phyloP scores from a whole-genome alignment of 371 early-diverging fungal species.

The Circinella umbellata region DNA sequence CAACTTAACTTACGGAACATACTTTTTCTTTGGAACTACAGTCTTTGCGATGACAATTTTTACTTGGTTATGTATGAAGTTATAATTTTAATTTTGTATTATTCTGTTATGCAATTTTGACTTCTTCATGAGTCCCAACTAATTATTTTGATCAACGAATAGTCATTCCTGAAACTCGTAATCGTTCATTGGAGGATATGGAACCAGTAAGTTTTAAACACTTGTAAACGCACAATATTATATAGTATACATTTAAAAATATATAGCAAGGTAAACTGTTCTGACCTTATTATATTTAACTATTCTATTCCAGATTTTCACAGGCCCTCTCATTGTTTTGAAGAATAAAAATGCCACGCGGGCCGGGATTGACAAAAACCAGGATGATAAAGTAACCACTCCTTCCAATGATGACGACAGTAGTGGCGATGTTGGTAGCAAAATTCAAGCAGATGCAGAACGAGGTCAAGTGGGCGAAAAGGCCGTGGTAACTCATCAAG shows the following conservation, averaged over 20 bases:
- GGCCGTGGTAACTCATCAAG: background rate
- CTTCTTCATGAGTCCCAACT: no score
- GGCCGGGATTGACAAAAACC: background rate
- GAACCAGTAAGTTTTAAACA: constrained; percentile 17
- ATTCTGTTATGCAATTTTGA: no score
- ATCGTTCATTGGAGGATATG: constrained; percentile 66
- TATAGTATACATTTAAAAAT: background rate
- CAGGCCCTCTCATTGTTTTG: constrained; percentile 1
- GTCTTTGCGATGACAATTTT: constrained; percentile 52
- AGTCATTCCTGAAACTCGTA: constrained; percentile 66
- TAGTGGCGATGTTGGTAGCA: background rate
- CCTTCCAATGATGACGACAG: background rate
- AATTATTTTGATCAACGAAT: no score
- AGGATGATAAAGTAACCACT: background rate
- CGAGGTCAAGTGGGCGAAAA: background rate
- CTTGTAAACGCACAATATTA: background rate
- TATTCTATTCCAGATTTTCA: background rate
- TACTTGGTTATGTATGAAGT: constrained; percentile 35
- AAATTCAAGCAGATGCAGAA: background rate
- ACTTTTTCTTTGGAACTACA: constrained; percentile 58
- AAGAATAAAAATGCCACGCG: background rate
- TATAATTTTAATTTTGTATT: no score
- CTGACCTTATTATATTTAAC: no score
- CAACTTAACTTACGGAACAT: constrained; percentile 53
- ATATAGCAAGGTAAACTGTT: background rate